Conservation (phyloP, 2,329 filamentous ascomycete species). For the Hypoxylon sp. region DNA sequence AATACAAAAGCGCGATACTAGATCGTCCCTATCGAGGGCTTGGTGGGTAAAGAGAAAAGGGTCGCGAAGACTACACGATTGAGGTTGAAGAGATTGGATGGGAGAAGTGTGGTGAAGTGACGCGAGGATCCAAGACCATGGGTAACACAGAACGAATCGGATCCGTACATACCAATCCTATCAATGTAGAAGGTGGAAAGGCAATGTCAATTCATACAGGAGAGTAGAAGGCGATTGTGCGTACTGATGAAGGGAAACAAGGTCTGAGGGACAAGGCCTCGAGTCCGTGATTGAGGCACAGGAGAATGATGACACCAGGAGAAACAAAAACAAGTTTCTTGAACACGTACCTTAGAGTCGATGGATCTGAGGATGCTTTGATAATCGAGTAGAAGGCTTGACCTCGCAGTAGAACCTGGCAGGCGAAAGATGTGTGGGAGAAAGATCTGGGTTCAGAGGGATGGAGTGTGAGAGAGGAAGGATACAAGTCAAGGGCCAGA, state of each 20-base stretch:
- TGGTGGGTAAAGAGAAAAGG: neutral
- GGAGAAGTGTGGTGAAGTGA: constrained; percentile 2
- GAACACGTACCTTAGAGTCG: neutral
- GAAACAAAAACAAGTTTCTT: neutral
- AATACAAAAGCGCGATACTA: neutral
- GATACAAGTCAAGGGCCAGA: neutral
- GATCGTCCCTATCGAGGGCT: neutral
- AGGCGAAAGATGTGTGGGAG: neutral
- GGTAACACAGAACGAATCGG: neutral
- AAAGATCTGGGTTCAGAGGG: neutral
- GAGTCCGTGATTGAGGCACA: neutral
- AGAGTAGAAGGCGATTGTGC: neutral
- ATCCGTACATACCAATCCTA: neutral
- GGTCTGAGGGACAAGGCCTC: neutral
- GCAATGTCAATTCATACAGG: neutral
- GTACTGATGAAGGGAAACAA: neutral
- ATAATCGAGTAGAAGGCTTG: neutral
- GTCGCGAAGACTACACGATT: neutral
- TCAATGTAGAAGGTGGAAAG: neutral
- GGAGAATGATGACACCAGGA: neutral
- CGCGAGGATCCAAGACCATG: neutral
- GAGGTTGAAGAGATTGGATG: neutral
- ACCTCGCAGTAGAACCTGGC: neutral
- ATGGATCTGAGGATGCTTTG: neutral
- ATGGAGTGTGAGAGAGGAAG: neutral